phyloP scores from a whole-genome alignment of 177 flowering plant species.

The Vitis hybrid region DNA sequence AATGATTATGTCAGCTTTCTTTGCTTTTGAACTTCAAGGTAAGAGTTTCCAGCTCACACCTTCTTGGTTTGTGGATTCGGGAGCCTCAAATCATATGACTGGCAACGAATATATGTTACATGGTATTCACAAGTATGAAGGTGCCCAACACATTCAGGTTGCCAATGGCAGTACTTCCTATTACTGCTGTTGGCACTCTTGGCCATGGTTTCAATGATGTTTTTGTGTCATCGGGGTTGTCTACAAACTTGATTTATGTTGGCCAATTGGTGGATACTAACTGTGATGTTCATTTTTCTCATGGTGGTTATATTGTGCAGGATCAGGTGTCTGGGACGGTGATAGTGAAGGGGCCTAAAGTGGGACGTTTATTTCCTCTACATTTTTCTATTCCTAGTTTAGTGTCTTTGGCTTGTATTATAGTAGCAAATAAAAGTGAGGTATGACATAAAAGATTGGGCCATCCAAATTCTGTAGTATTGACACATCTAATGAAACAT shows the following conservation, averaged over 20 bases:
- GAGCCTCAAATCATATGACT: slow-evolving; percentile 13
- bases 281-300: slow-evolving; percentile 21
- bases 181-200: neutral
- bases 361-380: slow-evolving; percentile 16
- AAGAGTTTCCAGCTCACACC: neutral
- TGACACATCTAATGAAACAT: slow-evolving; percentile 1
- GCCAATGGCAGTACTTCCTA: neutral
- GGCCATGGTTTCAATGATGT: neutral
- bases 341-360: slow-evolving; percentile 17
- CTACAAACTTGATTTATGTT: neutral
- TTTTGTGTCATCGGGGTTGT: slow-evolving; percentile 9
- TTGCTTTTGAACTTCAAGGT: slow-evolving; percentile 9
- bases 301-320: slow-evolving; percentile 18
- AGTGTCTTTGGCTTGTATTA: slow-evolving; percentile 9
- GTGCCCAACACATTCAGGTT: neutral
- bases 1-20: slow-evolving; percentile 15
- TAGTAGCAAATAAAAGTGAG: neutral
- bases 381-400: neutral
- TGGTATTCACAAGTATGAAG: too few species aligned
- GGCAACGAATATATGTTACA: too few species aligned
- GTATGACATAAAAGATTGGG: slow-evolving; percentile 6
- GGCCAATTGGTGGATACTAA: slow-evolving; percentile 9
- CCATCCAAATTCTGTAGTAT: slow-evolving; percentile 6
- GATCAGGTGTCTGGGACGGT: slow-evolving; percentile 14
- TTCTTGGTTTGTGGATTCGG: slow-evolving; percentile 7